Evolutionary conservation across 1,284 basidiomycete species (phyloP), one percentile per base, ranked within the genome.

Genomic region (Malassezia obtusa): DNA sequence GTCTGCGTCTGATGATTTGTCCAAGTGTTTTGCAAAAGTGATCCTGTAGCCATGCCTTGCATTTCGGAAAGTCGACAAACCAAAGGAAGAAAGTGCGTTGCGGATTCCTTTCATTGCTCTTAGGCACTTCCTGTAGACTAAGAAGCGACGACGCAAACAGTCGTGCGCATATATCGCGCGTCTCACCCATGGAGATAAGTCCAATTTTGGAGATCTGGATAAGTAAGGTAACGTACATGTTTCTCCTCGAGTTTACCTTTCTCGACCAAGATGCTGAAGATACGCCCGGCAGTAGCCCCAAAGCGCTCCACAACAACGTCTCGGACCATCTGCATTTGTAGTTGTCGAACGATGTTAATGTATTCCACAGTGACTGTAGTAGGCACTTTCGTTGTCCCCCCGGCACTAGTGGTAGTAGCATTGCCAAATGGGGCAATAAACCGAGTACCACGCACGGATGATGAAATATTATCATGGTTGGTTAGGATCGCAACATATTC

Each of bases 211-310:
- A 86, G 37, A 98, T 85, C 88, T 92, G 62, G n/a, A 40, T 15
- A 32, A 12, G 50, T 37, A 31, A 40, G 49, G 12, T 0, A 4
- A 76, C 80, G 54, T 54, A 87, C 88, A 78, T 90, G 88, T 71
- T 92, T 91, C 75, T 96, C 92, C 59, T 91, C 88, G 78, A 92
- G 84, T 76, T 94, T 94, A n/a, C 88, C 89, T n/a, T 84, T 84
- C 50, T 85, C 83, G 45, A 87, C 75, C 26, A 98, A 76, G 19
- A 95, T 78, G 46, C 85, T 80, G 58, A 96, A 77, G 48, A 96
- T 84, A 32, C 91, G 80, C 2, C 90, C 84, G 12, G 87, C 90
- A 38, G 84, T 82, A 15, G 83, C 79, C n/a, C 90, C 90, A 68
- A 90, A 84, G 61, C 84, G 82, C 63, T 91, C 86, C 62, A 84